Conservation (phyloP, 768 basidiomycete genomes). For the Coprinopsis strossmayeri region DNA sequence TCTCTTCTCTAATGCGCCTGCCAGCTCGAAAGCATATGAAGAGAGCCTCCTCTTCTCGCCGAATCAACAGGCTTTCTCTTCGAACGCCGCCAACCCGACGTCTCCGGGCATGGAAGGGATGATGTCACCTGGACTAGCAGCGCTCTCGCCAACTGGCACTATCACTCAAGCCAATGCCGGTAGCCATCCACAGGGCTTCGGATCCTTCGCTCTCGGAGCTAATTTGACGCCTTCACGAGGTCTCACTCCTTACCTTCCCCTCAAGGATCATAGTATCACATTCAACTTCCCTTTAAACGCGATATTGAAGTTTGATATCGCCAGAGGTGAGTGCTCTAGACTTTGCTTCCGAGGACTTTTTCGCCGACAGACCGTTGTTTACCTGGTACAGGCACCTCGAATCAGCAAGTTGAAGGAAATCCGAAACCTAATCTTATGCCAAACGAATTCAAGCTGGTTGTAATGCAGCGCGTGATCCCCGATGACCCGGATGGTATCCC, state of each 20-base stretch:
- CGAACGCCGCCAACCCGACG: conserved; percentile 2
- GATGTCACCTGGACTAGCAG: background rate
- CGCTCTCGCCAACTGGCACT: conserved; percentile 7
- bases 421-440: conserved; percentile 34
- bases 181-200: background rate
- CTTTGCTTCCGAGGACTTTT: too few relatives aligned
- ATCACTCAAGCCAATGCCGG: conserved; percentile 3
- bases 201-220: background rate
- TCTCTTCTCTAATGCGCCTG: background rate
- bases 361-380: background rate
- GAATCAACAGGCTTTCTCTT: conserved; percentile 7
- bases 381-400: background rate
- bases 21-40: background rate
- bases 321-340: conserved; percentile 1
- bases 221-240: conserved; percentile 36
- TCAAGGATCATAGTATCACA: conserved; percentile 57
- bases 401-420: background rate
- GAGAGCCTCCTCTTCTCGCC: conserved; percentile 7
- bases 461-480: conserved; percentile 54
- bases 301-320: conserved; percentile 18
- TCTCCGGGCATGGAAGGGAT: background rate
- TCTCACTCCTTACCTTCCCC: conserved; percentile 49
- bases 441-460: conserved; percentile 60
- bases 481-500: conserved; percentile 48
- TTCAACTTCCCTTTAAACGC: conserved; percentile 58